These are phyloP conservation scores for Amaranthus hypochondriacus DNA, from an alignment of 148 eudicot species.

Conservation along the genomic window DNA sequence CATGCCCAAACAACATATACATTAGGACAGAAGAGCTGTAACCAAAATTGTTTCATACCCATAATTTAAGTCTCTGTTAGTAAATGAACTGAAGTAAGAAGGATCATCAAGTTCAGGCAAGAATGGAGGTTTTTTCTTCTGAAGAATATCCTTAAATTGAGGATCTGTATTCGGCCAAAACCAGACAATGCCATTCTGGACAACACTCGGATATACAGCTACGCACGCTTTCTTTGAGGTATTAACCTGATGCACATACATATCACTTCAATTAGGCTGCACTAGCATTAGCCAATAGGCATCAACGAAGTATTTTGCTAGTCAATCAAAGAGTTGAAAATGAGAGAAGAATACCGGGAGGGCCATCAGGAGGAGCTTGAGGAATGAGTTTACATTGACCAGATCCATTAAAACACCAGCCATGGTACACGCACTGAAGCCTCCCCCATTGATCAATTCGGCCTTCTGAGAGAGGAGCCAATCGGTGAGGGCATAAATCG, in stretches of 20 bases:
- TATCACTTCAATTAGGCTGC: no score
- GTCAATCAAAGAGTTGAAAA: no score
- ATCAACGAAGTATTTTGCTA: no score
- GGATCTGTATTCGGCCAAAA: conserved; percentile 80
- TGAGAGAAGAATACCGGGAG: conserved; percentile 38
- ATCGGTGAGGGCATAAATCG: conserved; percentile 67
- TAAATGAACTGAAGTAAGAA: conserved; percentile 46
- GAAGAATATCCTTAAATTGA: conserved; percentile 38
- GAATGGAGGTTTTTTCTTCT: conserved; percentile 50
- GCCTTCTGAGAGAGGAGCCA: conserved; percentile 81
- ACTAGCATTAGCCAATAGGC: no score
- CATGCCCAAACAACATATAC: no score
- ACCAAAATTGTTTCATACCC: conserved; percentile 39
- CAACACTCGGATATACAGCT: conserved; percentile 58
- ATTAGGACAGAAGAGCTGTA: neutral
- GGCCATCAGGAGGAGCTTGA: conserved; percentile 67
- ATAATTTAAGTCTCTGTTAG: conserved; percentile 62
- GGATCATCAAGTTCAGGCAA: conserved; percentile 78
- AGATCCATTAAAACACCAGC: conserved; percentile 73
- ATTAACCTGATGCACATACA: conserved; percentile 39
- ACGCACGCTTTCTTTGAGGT: conserved; percentile 69
- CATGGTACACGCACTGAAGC: conserved; percentile 84
- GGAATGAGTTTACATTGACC: conserved; percentile 78
- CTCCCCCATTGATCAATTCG: conserved; percentile 79
- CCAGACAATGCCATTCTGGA: conserved; percentile 79